Percentiles rank a stretch among this genome's conserved stretches.
These are phyloP conservation scores for Lodderomyces orthopsilosis DNA, from an alignment of 1,139 yeast genomes.

Conservation along the genomic window DNA sequence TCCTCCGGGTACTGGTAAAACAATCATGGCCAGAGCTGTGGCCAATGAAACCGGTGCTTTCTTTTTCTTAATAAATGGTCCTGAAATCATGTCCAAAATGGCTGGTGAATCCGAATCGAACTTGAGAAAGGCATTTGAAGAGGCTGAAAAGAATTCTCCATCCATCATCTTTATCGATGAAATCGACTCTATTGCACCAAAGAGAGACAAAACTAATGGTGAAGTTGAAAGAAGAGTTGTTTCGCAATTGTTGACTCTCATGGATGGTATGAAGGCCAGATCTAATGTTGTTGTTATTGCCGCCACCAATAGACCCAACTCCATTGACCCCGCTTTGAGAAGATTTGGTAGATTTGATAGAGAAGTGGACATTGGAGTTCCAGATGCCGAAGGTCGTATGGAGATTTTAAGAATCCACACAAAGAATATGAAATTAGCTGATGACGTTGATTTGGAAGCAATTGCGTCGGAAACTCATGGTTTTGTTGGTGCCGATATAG, in stretches of 20 bases:
- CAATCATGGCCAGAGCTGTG: conserved; percentile 99
- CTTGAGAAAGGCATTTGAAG: conserved; percentile 96
- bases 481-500: conserved; percentile 87
- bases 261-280: conserved; percentile 99
- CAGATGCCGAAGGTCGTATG: conserved; percentile 97
- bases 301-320: conserved; percentile 93
- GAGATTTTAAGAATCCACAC: conserved; percentile 87
- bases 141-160: conserved; percentile 98
- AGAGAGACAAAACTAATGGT: conserved; percentile 99
- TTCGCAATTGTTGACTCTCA: conserved; percentile 90
- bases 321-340: conserved; percentile 97
- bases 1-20: conserved; percentile 98
- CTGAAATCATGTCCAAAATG: conserved; percentile 99
- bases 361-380: conserved; percentile 98
- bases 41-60: conserved; percentile 99
- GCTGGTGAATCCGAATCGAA: conserved; percentile 99
- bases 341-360: conserved; percentile 99
- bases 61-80: conserved; percentile 96
- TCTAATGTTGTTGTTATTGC: conserved; percentile 91
- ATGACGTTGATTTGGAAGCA: conserved; percentile 92
- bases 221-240: conserved; percentile 97
- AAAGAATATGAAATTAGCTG: conserved; percentile 95
- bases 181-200: conserved; percentile 98
- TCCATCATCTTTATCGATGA: conserved; percentile 97
- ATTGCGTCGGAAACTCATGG: conserved; percentile 84